These are phyloP conservation scores for Pyricularia pennisetigena DNA, from an alignment of 2,329 filamentous ascomycete species.

Conservation along the genomic window DNA sequence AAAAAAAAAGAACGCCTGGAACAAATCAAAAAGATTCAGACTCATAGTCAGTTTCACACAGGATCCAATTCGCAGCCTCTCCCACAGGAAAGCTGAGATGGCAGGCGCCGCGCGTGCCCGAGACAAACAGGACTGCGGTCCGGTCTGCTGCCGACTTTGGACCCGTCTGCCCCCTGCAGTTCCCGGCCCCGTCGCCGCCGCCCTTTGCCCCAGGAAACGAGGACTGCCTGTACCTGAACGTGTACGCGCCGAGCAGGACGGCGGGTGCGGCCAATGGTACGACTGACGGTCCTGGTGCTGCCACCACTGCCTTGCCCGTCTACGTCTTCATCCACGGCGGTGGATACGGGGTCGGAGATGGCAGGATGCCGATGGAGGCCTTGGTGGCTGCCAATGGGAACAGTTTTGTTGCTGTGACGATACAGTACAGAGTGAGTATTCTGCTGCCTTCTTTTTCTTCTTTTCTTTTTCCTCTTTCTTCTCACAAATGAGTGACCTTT, in stretches of 20 bases:
- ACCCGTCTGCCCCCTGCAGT: not conserved
- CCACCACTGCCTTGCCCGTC: slow-evolving; percentile 28
- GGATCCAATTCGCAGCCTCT: slow-evolving; percentile 10
- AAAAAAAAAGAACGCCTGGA: not conserved
- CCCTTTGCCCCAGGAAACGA: slow-evolving; percentile 11
- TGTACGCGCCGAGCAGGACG: slow-evolving; percentile 25
- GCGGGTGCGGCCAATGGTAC: not conserved
- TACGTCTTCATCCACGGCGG: slow-evolving; percentile 38
- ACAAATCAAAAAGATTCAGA: no score
- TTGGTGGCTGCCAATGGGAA: slow-evolving; percentile 15
- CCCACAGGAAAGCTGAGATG: slow-evolving; percentile 8
- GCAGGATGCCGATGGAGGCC: slow-evolving; percentile 11
- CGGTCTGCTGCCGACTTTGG: slow-evolving; percentile 2
- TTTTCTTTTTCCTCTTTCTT: not conserved
- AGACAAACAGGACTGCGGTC: not conserved
- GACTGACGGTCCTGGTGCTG: not conserved
- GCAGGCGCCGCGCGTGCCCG: slow-evolving; percentile 8
- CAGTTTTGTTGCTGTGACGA: slow-evolving; percentile 16
- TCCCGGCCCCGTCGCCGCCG: not conserved
- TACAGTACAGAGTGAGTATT: slow-evolving; percentile 18
- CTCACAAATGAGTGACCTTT: no score
- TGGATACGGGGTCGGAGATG: slow-evolving; percentile 16
- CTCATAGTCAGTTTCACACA: not conserved
- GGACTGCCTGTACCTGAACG: slow-evolving; percentile 34
- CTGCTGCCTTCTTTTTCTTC: not conserved